Evolutionary conservation across 176 grass and related monocot species (phyloP), one percentile per base, ranked within the genome.

Genomic region (Puya raimondii): DNA sequence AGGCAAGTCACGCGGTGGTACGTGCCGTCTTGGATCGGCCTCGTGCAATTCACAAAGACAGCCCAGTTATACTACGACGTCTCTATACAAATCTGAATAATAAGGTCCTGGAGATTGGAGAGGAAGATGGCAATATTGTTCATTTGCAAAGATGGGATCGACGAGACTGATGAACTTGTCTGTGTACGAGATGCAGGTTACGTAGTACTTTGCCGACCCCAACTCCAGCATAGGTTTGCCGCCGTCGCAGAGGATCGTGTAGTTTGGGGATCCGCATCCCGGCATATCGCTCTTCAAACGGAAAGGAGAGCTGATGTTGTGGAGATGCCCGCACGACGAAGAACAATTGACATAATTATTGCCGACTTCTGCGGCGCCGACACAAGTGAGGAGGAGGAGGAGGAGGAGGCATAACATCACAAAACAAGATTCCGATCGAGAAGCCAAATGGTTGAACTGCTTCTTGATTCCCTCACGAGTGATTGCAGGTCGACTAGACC

Each of bases 281-380:
- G 49, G 21, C 0, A 77, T 74, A 70, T 91, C 70, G 0, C 56
- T 69, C 61, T 21, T 47, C 20, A 49, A 70, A 13, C 63, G 67
- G 27, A 82, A 89, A 8, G 86, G 82, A 3, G 1, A 21, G 0
- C 6, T 11, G 9, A 89, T 16, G 4, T 64, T 0, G 0, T 50
- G 15, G 16, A 84, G 64, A 72, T 4, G 11, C 0, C 78, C 84
- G 9, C 84, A 91, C 0, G 74, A 83, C 73, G 81, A 91, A 9
- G 65, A 15, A 73, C 25, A 65, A 51, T 77, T 74, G 1, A 1
- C 16, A 73, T 52, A 4, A 0, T 42, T 42, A 4, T 42, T 42
- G 4, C 5, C 4, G 33, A 4, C 33, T 42, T 42, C 33, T 42
- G 33, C 33, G 33, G 7, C 33, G 4, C 33, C 33, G 7, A 42